Base-by-base conservation (phyloP, 129 eudicot genomes). In the Escallonia rubra region DNA sequence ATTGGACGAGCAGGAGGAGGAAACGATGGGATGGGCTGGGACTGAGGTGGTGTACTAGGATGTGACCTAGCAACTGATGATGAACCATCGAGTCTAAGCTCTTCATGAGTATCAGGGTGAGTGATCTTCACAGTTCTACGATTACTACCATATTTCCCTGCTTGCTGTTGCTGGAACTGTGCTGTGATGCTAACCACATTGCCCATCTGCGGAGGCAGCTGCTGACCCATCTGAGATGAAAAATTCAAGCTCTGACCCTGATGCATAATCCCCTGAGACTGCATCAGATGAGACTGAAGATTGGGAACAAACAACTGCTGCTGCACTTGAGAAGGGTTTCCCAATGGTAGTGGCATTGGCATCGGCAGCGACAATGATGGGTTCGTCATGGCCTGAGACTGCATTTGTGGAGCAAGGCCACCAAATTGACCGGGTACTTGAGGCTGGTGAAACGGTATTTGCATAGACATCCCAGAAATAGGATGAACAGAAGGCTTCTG, bases 41-140 rank as follows among this genome's bases (percentile, higher is more conserved):
- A 82, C 62, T 85, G 97, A 71, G 86, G 57, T 8, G 79, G 75
- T 75, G 72, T 75, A 75, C 10, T 78, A 45, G 83, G 80, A 70
- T 85, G 92, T 8, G 79, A 7, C 79, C 87, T 68, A 42, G 83
- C 77, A 44, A 54, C 91, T 2, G 89, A 71, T 23, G 87, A 70
- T 41, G 82, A 79, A 59, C 79, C 64, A 57, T 83, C 84, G 10
- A 93, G 79, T 64, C 78, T 84, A 72, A 93, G 73, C 74, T 89
- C 98, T 75, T 93, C 96, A 45, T 68, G 96, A 48, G 98, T 93
- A 2, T 86, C 88, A 2, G 98, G 98, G 59, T 93, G 90, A 74
- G 98, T 93, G 47, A 93, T 93, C 91, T 93, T 93, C 57, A 93
- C 97, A 9, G 85, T 43, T 74, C 74, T 86, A 46, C 95, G 96